A percentile compares a stretch with the other conserved stretches of the same genome.
These are phyloP conservation scores for Cymbopogon citratus DNA, from an alignment of 176 grass and related monocot species.

Conservation along the genomic window DNA sequence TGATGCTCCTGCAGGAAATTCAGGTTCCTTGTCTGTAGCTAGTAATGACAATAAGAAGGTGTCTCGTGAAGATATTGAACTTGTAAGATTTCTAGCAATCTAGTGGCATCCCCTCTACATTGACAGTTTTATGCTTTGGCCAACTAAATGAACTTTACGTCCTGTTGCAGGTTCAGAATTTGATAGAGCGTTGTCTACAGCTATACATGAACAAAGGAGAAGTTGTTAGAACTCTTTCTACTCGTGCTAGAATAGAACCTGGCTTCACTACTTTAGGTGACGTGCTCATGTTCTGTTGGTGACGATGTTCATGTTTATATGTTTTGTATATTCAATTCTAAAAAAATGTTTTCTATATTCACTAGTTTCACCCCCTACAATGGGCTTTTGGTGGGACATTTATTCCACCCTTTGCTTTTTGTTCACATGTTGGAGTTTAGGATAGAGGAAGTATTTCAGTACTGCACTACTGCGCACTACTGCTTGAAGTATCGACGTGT, in stretches of 20 bases:
- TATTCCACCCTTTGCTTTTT: not conserved
- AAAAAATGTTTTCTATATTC: not conserved
- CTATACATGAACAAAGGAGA: constrained; percentile 98
- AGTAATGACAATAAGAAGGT: constrained; percentile 89
- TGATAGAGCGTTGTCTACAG: constrained; percentile 94
- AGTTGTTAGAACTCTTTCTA: constrained; percentile 83
- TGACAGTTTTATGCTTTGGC: not conserved
- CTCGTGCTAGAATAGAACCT: constrained; percentile 94
- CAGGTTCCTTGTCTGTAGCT: constrained; percentile 50
- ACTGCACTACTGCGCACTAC: not conserved
- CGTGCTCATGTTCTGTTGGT: not conserved
- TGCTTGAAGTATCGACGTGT: not conserved
- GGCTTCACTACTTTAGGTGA: constrained; percentile 94
- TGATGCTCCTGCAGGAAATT: constrained; percentile 63
- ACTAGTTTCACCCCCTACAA: constrained; percentile 1
- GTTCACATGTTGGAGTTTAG: not conserved
- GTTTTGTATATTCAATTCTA: not conserved
- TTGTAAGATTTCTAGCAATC: constrained; percentile 46
- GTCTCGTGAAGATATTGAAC: constrained; percentile 92
- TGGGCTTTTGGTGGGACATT: not conserved
- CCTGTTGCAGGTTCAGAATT: constrained; percentile 87
- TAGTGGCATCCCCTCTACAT: not conserved
- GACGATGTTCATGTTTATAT: not conserved
- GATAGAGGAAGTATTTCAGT: not conserved
- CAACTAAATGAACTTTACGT: constrained; percentile 19